Evolutionary conservation across 306 rosid species (phyloP), one percentile per base, ranked within the genome.

Genomic region (Pyrus pyrifolia): DNA sequence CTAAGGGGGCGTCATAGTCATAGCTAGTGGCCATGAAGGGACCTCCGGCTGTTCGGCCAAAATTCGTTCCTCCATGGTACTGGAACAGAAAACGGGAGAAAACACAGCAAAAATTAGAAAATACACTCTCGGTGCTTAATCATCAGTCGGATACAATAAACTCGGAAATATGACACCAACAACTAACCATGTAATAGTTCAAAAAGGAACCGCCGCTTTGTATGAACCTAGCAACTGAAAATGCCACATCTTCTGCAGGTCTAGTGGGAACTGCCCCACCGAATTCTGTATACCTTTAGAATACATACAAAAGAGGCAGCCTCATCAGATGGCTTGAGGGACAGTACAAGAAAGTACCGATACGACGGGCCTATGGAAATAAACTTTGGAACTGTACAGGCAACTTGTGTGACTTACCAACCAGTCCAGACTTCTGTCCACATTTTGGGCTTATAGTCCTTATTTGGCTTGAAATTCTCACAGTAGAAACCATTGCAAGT

Each of bases 51-150:
- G 97, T 92, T 75, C 96, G 75, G 30, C 93, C 99, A 67, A 96
- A 96, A 78, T 96, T 96, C n/a, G 99, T 96, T 88, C 99, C 99
- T 70, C 99, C 99, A 77, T 96, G 99, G 45, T 89, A 96, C 99
- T 96, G 62, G 71, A 78, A 81, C 53, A 14, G 68, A 72, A 83
- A 67, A 21, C 21, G 40, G 17, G 30, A 5, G 14, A 52, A 81
- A 59, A 66, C 38, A 73, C 49, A 67, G 44, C 65, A 35, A 67
- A 55, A 71, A 44, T 60, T 30, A 30, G 29, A 65, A 27, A 64
- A 8, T 61, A 52, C 9, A 79, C 19, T 31, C 29, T 23, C 23
- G 58, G 60, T 38, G 31, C 60, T 35, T 11, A 71, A 53, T 53
- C 23, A 71, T 9, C 72, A 25, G n/a, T 21, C 10, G 33, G 11